Evolutionary conservation across 805 yeast species (phyloP).

Genomic region (Lachancea waltii): DNA sequence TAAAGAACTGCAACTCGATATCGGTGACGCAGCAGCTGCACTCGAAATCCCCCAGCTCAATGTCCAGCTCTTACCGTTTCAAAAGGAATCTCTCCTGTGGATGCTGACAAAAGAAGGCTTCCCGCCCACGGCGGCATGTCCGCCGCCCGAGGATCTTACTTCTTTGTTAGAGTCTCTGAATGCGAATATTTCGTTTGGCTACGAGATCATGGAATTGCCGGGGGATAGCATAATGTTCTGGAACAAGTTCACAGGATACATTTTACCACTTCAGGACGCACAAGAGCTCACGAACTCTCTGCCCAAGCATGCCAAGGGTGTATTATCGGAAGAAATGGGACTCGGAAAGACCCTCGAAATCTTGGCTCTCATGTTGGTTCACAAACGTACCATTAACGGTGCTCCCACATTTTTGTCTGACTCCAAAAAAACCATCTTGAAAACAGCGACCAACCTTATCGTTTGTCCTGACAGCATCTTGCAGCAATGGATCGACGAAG

Average conservation of each 20-base stretch:
- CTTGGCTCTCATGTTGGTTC: conserved; percentile 53
- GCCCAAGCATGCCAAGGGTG: conserved; percentile 45
- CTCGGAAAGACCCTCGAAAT: conserved; percentile 91
- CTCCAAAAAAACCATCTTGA: conserved; percentile 26
- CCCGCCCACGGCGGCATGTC: not conserved
- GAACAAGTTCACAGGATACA: conserved; percentile 32
- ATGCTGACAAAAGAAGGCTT: conserved; percentile 25
- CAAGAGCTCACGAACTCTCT: conserved; percentile 12
- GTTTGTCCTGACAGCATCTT: conserved; percentile 82
- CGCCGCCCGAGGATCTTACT: not conserved
- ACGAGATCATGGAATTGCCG: conserved; percentile 16
- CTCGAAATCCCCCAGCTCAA: conserved; percentile 12
- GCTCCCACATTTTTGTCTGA: conserved; percentile 11
- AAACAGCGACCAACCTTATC: conserved; percentile 67
- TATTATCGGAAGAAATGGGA: conserved; percentile 92
- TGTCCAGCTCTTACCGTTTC: conserved; percentile 28
- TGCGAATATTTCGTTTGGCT: conserved; percentile 25
- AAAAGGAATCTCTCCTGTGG: conserved; percentile 30
- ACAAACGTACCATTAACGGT: conserved; percentile 42
- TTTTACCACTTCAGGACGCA: conserved; percentile 18
- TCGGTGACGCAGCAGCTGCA: conserved; percentile 3
- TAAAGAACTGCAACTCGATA: conserved; percentile 10
- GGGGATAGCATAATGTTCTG: conserved; percentile 16
- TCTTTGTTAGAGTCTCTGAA: conserved; percentile 20
- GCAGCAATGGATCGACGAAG: conserved; percentile 81